phyloP scores from a whole-genome alignment of 192 early-diverging fungal genomes.

The Funneliformis mosseae region DNA sequence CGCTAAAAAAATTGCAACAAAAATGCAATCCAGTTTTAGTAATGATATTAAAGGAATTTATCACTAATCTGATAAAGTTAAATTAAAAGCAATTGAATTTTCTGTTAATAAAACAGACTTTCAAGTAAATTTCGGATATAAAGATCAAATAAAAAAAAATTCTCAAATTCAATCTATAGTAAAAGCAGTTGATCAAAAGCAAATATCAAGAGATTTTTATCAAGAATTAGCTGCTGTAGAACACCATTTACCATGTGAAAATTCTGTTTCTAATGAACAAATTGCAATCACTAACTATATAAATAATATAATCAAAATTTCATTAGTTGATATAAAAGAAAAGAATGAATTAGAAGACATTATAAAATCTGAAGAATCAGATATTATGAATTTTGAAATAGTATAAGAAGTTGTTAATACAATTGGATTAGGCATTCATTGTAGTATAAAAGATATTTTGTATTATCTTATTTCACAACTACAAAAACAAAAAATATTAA shows the following conservation, averaged over 20 bases:
- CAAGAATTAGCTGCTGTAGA: constrained; percentile 1
- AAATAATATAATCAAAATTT: background rate
- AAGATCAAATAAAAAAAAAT: background rate
- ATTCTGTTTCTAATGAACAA: background rate
- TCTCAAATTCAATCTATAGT: background rate
- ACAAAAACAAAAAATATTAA: background rate
- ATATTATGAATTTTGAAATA: background rate
- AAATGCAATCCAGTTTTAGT: background rate
- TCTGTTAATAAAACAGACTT: background rate
- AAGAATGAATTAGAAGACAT: background rate
- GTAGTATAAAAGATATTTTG: background rate
- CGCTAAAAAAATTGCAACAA: constrained; percentile 4
- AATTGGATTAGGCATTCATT: background rate
- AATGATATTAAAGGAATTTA: background rate
- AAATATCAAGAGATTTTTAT: constrained; percentile 6
- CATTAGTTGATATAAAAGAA: background rate
- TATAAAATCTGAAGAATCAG: background rate
- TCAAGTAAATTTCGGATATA: background rate
- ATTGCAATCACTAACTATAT: background rate
- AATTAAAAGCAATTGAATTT: background rate
- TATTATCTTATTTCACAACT: background rate
- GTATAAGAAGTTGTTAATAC: background rate
- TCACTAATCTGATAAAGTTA: background rate
- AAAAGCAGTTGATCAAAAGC: background rate
- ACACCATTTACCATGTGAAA: background rate